Evolutionary conservation across 1,139 yeast species (phyloP), one percentile per base, ranked within the genome.

Genomic region (Candida smagusa): DNA sequence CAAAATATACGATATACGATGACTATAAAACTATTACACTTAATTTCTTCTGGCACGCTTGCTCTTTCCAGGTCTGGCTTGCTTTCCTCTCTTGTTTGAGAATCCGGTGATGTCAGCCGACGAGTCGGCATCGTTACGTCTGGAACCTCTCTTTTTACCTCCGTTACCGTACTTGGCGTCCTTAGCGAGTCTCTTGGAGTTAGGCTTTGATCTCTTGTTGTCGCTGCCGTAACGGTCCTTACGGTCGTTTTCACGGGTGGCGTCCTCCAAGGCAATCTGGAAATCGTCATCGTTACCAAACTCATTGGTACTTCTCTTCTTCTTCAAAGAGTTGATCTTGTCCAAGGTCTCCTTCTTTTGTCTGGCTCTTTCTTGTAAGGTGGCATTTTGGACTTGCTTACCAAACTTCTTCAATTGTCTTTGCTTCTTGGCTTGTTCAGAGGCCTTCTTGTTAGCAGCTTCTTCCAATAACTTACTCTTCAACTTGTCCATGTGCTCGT

Each of bases 321-420:
- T 82, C 75, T 87, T 89, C 56, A 92, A 76, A 22, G 86, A 76
- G 64, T 89, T 89, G 62, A 92, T 88, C 70, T 85, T 86, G 24
- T 90, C 97, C 51, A 92, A 69, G 13, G 96, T 82, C 33, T 88
- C 96, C 58, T 79, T 81, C 84, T 90, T 92, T 55, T 89, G 95
- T 72, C 87, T 84, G 58, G 90, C 96, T 67, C 97, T 85, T 53
- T 87, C 89, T 67, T 89, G 97, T 56, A 90, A 75, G 37, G 96
- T 89, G 49, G 88, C 95, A 53, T 86, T 79, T 70, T 90, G 97
- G 30, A 90, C 97, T 70, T 90, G 95, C 69, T 92, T 92, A 65
- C 98, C 98, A 52, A 88, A 90, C 72, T 92, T 92, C 82, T 90
- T 92, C 62, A 92, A 79, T 49, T 84, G 84, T 65, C 98, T 83